A percentile compares a stretch with the other conserved stretches of the same genome.
Evolutionary conservation across 2,329 filamentous ascomycete species (phyloP).

Genomic region (Lasiodiplodia sp.): DNA sequence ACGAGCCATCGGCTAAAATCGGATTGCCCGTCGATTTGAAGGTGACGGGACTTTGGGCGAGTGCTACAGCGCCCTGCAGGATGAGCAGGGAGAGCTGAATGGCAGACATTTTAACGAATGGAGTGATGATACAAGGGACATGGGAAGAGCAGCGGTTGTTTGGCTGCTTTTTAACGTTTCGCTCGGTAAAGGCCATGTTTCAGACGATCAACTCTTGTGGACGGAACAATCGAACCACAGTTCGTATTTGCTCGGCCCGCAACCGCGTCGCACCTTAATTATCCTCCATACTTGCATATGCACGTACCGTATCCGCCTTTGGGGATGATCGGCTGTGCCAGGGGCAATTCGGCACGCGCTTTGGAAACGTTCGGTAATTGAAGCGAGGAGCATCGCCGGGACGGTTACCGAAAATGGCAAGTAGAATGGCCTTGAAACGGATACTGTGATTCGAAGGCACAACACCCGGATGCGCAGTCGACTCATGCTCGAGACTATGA

Average conservation of each 20-base stretch:
- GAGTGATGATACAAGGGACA: not conserved
- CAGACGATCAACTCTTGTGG: not conserved
- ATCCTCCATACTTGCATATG: not conserved
- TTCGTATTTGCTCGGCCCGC: not conserved
- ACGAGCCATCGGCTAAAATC: conserved; percentile 47
- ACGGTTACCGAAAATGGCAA: no score
- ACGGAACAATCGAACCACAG: not conserved
- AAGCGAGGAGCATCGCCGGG: no score
- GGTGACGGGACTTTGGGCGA: not conserved
- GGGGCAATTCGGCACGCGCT: not conserved
- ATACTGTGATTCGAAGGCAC: no score
- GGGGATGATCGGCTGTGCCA: not conserved
- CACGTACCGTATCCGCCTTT: not conserved
- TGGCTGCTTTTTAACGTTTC: not conserved
- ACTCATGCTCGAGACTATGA: no score
- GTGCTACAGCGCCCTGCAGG: not conserved
- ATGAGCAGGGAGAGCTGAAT: not conserved
- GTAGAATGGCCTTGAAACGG: no score
- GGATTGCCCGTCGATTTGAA: conserved; percentile 41
- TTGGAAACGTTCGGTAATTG: not conserved
- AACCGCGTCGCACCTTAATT: conserved; percentile 9
- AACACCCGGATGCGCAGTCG: no score
- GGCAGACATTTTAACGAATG: not conserved
- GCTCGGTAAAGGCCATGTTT: conserved; percentile 12
- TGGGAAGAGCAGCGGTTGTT: not conserved